Conservation (phyloP, 495 filamentous ascomycete genomes). For the Lichenothelia convexa region DNA sequence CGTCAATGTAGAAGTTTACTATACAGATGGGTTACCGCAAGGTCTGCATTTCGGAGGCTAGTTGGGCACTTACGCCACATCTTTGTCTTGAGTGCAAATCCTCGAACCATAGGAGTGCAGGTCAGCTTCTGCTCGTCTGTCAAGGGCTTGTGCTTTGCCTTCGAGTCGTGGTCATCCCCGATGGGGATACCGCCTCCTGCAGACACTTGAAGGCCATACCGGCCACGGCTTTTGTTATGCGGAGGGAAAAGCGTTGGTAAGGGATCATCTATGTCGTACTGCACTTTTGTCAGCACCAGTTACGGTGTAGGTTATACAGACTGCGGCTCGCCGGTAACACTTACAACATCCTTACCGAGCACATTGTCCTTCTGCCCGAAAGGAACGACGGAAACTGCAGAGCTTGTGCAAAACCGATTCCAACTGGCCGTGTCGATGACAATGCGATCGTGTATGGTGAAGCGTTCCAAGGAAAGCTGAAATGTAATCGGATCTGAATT, state of each 20-base stretch:
- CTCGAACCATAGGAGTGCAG: constrained; percentile 20
- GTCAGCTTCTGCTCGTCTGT: constrained; percentile 21
- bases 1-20: constrained; percentile 24
- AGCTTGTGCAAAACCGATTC: constrained; percentile 24
- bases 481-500: constrained; percentile 3
- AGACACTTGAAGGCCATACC: too few relatives aligned
- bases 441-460: constrained; percentile 33
- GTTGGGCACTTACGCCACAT: constrained; percentile 20
- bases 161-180: constrained; percentile 3
- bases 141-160: constrained; percentile 10
- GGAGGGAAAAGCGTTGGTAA: background rate
- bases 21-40: background rate
- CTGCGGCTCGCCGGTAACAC: too few relatives aligned
- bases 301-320: too few relatives aligned
- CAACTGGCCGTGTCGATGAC: constrained; percentile 34
- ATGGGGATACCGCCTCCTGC: background rate
- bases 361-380: constrained; percentile 14
- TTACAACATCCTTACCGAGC: too few relatives aligned
- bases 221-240: too few relatives aligned
- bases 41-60: constrained; percentile 5
- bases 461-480: constrained; percentile 21
- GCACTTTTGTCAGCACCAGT: background rate
- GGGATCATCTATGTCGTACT: background rate
- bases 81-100: constrained; percentile 29
- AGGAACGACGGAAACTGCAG: constrained; percentile 13